phyloP scores from a whole-genome alignment of 2,329 filamentous ascomycete species.

The Colletotrichum sp. region DNA sequence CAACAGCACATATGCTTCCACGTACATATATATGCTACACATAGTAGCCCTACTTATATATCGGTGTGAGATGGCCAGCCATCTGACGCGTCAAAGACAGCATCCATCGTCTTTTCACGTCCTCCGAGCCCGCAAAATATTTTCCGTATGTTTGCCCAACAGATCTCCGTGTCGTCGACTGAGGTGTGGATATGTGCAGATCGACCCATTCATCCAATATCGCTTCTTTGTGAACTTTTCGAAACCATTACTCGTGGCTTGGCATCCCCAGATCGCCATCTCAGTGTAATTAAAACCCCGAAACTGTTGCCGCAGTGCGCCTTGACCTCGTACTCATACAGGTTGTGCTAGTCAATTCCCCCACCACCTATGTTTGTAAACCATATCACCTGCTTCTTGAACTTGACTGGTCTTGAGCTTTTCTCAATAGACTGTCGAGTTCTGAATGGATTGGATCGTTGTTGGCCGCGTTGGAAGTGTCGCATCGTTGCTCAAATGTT shows the following conservation, averaged over 20 bases:
- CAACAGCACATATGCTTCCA: conserved; percentile 3
- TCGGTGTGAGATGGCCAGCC: not conserved
- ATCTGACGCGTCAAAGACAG: not conserved
- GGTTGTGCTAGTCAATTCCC: not conserved
- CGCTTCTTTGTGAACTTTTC: not conserved
- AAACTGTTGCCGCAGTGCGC: not conserved
- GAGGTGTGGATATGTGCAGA: not conserved
- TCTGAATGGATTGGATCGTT: not conserved
- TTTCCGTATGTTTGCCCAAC: not conserved
- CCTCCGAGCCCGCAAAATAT: not conserved
- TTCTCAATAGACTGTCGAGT: not conserved
- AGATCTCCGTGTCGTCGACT: not conserved
- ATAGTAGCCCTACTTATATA: not conserved
- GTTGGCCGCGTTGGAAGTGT: not conserved
- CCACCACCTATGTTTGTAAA: no score
- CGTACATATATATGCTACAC: not conserved
- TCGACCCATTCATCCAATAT: not conserved
- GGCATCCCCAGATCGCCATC: not conserved
- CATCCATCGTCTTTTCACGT: not conserved
- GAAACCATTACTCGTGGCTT: not conserved
- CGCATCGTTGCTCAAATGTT: not conserved
- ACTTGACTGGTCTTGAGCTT: not conserved
- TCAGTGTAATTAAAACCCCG: not conserved
- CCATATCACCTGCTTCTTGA: not conserved
- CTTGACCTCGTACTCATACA: not conserved